Conservation (phyloP, 129 eudicot species). For the Tanacetum coccineum region DNA sequence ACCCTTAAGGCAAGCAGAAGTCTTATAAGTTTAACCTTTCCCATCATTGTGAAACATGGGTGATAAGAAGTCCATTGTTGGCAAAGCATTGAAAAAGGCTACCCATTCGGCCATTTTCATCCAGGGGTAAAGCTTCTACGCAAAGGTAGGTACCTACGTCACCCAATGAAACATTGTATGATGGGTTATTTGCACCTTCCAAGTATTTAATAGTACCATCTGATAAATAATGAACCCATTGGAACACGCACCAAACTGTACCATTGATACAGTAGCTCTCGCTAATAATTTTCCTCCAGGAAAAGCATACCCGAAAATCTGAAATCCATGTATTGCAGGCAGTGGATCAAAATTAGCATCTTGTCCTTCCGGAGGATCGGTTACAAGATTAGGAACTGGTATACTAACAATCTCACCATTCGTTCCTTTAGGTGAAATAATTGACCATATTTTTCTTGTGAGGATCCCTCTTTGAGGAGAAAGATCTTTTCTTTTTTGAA, state of each 20-base stretch:
- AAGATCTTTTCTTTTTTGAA: conserved; percentile 6
- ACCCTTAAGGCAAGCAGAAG: neutral
- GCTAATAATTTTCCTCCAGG: conserved; percentile 1
- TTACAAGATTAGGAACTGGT: too few species aligned
- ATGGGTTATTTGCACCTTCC: neutral
- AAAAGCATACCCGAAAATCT: conserved; percentile 3
- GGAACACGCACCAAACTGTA: neutral
- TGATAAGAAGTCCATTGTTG: neutral
- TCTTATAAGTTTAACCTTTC: neutral
- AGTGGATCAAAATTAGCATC: neutral
- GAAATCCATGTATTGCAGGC: neutral
- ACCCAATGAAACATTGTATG: neutral
- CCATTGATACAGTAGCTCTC: conserved; percentile 3
- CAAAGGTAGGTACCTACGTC: conserved; percentile 6
- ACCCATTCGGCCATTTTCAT: neutral
- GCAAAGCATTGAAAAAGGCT: neutral
- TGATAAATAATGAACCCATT: neutral
- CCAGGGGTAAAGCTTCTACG: neutral
- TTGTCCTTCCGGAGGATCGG: too few species aligned
- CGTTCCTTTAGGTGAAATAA: neutral
- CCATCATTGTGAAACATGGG: neutral
- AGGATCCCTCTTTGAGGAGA: neutral
- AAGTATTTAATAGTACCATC: neutral
- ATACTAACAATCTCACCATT: too few species aligned
- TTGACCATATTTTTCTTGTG: conserved; percentile 1